phyloP scores from a whole-genome alignment of 345 rosid species.

The Cardamine occulta region DNA sequence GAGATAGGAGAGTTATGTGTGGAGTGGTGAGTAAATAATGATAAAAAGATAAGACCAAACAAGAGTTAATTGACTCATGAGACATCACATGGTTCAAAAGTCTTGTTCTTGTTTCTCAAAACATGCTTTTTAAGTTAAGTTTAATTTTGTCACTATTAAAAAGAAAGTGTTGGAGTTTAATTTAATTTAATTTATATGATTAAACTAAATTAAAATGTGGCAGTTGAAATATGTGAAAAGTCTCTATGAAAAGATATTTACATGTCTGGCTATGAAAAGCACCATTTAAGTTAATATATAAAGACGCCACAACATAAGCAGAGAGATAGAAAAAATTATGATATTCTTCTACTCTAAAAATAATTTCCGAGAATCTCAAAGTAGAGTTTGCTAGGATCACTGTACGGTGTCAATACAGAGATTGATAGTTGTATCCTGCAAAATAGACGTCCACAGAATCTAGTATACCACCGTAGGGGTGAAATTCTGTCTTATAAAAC shows the following conservation, averaged over 20 bases:
- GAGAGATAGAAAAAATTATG: too few species aligned
- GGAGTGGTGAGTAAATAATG: conserved; percentile 10
- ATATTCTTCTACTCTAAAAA: not conserved
- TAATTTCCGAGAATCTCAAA: not conserved
- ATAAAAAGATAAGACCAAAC: not conserved
- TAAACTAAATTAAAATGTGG: too few species aligned
- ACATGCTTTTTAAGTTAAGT: not conserved
- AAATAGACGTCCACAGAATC: not conserved
- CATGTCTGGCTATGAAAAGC: too few species aligned
- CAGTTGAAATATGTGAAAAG: too few species aligned
- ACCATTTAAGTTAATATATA: too few species aligned
- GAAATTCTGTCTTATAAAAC: not conserved
- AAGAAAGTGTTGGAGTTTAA: not conserved
- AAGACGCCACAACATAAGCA: too few species aligned
- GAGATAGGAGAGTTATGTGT: not conserved
- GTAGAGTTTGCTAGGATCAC: not conserved
- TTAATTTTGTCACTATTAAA: not conserved
- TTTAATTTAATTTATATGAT: too few species aligned
- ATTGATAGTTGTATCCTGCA: not conserved
- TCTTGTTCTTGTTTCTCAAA: not conserved
- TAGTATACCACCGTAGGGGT: not conserved
- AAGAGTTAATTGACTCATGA: not conserved
- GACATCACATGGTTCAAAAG: not conserved
- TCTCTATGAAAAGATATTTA: too few species aligned
- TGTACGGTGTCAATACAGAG: not conserved